Base-by-base conservation (phyloP, 73 alveolate genomes). In the Blepharisma japonicum region DNA sequence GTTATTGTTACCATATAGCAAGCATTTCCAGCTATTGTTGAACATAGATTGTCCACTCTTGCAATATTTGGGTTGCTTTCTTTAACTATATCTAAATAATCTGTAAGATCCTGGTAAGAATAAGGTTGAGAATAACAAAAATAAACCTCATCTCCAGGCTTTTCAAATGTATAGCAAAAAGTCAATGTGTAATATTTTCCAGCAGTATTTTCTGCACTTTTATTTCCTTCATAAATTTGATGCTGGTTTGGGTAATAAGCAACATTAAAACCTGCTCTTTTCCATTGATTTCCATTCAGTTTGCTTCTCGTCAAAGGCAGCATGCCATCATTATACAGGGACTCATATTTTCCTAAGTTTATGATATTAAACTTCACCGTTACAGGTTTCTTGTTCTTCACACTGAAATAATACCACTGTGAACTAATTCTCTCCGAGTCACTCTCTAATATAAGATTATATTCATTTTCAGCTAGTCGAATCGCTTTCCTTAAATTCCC, bases 71-170 rank as follows among this genome's bases (percentile, higher is more conserved):
- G 54, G 66, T 68, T 68, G 11, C 77, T 83, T 61, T 54, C 78
- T 80, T 93, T 97, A 48, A 95, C 76, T 27, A 85, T 85, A 84
- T 92, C 90, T 55, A 96, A 82, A 74, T 97, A 97, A 55, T 94
- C 71, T 18, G 90, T 86, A 47, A 96, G 79, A 82, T 97, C 98
- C 2, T 98, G 85, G 78, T 91, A 97, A 20, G 99, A 95, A 89
- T 95, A 98, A 8, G 99, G 99, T 78, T 94, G 90, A 83, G 98
- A 90, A 81, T 98, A 98, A 11, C 99, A 98, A 81, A 98, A 91
- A 82, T 88, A 98, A 5, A 97, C 96, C 68, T 94, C 91, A 82
- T 98, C 99, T 55, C 89, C 72, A 77, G 96, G 99, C 79, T 96
- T 79, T 87, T 94, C 92, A 79, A 96, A 96, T 42, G 95, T 84